Percentiles rank a stretch among this genome's conserved stretches.
phyloP scores from a whole-genome alignment of 164 flowering plant genomes.

The Nymphaea colorata region DNA sequence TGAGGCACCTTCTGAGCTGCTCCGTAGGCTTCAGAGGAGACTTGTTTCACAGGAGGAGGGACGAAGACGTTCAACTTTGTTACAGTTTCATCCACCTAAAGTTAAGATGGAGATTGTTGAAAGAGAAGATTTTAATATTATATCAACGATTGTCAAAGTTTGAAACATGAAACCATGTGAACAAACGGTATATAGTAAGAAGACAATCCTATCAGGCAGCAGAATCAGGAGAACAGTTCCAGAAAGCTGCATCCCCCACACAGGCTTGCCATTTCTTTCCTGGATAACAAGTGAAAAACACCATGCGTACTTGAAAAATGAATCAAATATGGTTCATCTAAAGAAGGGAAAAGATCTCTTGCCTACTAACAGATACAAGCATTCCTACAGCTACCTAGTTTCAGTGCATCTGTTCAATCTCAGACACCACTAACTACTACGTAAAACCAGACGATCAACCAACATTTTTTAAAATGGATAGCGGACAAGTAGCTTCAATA shows the following conservation, averaged over 20 bases:
- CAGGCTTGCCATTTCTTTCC: too few relatives aligned
- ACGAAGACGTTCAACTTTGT: conserved; percentile 32
- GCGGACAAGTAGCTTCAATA: too few relatives aligned
- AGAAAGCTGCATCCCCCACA: too few relatives aligned
- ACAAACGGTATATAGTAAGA: not conserved
- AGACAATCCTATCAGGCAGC: not conserved
- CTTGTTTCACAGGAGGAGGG: conserved; percentile 38
- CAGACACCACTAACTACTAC: too few relatives aligned
- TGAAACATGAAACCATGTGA: not conserved
- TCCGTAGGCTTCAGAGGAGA: conserved; percentile 12
- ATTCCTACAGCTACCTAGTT: too few relatives aligned
- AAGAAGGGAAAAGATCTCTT: not conserved
- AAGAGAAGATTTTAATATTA: not conserved
- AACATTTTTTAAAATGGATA: too few relatives aligned
- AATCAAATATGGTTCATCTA: not conserved
- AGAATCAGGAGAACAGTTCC: not conserved
- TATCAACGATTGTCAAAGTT: not conserved
- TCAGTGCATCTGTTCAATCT: too few relatives aligned
- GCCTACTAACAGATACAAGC: not conserved
- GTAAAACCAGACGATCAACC: too few relatives aligned
- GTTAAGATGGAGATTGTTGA: not conserved
- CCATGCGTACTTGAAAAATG: not conserved
- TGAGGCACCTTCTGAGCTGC: conserved; percentile 19
- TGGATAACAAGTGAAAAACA: not conserved
- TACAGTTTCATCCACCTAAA: conserved; percentile 42